Percentiles rank a stretch among this genome's conserved stretches.
Conservation (phyloP, 805 yeast species). For the Yamadazyma sp. region DNA sequence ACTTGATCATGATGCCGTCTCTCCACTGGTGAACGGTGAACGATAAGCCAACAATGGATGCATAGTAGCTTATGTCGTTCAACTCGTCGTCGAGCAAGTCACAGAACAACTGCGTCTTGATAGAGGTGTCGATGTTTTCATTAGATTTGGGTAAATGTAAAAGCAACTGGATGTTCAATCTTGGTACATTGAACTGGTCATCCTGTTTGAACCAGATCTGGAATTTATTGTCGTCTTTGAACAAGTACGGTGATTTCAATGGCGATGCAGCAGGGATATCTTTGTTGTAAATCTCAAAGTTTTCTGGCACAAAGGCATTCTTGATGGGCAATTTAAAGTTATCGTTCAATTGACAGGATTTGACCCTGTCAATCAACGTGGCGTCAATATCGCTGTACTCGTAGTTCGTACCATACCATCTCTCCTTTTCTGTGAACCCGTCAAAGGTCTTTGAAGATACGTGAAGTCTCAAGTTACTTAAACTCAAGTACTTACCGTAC, state of each 20-base stretch:
- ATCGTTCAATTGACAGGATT: constrained; percentile 22
- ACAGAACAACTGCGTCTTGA: constrained; percentile 59
- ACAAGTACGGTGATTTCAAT: constrained; percentile 57
- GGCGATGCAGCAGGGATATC: constrained; percentile 30
- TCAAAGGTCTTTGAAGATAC: constrained; percentile 55
- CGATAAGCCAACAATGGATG: constrained; percentile 74
- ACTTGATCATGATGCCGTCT: constrained; percentile 67
- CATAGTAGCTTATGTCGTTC: constrained; percentile 77
- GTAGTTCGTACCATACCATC: constrained; percentile 92
- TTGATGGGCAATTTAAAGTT: constrained; percentile 61
- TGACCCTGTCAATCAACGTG: constrained; percentile 35
- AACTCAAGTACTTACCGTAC: constrained; percentile 49
- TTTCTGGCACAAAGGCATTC: constrained; percentile 81
- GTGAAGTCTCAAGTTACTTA: constrained; percentile 59
- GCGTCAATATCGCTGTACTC: constrained; percentile 44
- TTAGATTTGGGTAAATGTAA: constrained; percentile 66
- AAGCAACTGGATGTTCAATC: constrained; percentile 66
- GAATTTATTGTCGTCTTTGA: constrained; percentile 49
- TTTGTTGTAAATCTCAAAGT: constrained; percentile 59
- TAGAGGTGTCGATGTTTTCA: constrained; percentile 56
- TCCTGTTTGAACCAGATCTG: constrained; percentile 89
- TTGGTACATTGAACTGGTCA: constrained; percentile 86
- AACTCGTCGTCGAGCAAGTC: constrained; percentile 76
- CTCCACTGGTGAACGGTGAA: constrained; percentile 57
- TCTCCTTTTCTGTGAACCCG: constrained; percentile 50